Conservation (phyloP, 1,139 yeast species). For the Wickerhamomyces sp. region DNA sequence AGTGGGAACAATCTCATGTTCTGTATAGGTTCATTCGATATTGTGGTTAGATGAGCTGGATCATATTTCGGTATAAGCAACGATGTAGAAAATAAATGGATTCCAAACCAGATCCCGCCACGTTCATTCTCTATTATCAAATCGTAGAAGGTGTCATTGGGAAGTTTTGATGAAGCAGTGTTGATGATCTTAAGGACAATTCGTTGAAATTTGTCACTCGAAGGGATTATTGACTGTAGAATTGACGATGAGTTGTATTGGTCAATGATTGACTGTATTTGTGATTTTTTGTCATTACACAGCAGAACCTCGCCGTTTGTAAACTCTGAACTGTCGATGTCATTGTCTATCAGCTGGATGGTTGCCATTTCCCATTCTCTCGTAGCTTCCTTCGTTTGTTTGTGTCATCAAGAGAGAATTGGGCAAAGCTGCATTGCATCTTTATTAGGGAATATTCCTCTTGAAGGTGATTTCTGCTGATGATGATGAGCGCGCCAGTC, state of each 20-base stretch:
- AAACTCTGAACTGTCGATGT: not conserved
- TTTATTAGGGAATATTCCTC: too few relatives aligned
- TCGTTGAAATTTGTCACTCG: not conserved
- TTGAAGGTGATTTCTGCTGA: too few relatives aligned
- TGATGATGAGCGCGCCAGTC: too few relatives aligned
- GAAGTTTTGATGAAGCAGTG: not conserved
- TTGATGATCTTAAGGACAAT: not conserved
- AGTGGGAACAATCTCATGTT: constrained; percentile 32
- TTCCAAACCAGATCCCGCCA: constrained; percentile 1
- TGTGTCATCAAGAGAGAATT: not conserved
- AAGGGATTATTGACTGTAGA: not conserved
- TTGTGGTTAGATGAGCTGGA: constrained; percentile 7
- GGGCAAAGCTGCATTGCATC: too few relatives aligned
- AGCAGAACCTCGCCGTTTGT: not conserved
- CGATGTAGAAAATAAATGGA: not conserved
- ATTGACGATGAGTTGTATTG: not conserved
- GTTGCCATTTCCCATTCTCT: not conserved
- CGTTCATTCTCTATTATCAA: not conserved
- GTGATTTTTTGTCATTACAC: not conserved
- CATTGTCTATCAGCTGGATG: not conserved
- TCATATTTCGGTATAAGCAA: constrained; percentile 14
- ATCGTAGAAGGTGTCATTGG: not conserved
- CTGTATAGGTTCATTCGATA: constrained; percentile 2
- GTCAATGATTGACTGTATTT: not conserved
- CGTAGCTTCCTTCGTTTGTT: not conserved